Base-by-base conservation (phyloP, 371 early-diverging fungal species). In the Mucor circinelloides region DNA sequence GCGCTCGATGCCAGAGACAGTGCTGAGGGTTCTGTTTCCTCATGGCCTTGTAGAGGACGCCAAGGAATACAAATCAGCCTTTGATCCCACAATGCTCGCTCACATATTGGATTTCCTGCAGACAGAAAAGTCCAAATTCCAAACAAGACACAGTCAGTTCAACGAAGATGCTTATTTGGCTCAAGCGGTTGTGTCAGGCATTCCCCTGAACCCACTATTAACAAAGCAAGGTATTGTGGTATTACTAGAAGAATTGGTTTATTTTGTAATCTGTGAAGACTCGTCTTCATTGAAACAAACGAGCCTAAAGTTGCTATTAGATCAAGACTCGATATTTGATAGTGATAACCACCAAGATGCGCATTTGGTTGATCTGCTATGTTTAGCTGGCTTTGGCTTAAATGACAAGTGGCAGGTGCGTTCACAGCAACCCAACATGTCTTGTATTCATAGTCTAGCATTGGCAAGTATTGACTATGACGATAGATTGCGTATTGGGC, bases 21-120 rank as follows among this genome's bases (percentile, higher is more conserved):
- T 93, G 59, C 80, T 91, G 44, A 87, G 87, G 73, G 89, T 87
- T 63, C 91, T 93, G 93, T 93, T 93, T 68, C 93, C 93, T 10
- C 85, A 88, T 58, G 93, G 93, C 7, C 79, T 89, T 63, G 74
- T 87, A 52, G 81, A 87, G 4, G 82, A 85, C 17, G 80, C 42
- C 80, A 21, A 76, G 76, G 36, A 68, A 69, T 60, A 75, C 83
- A 46, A 52, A 52, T 54, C 46, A 21, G 69, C 69, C 28, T 73
- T 73, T 64, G 66, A 69, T 40, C 57, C 62, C 10, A 44, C 46
- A 4, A 66, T 60, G 28, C 48, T 73, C 3, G 25, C 32, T 3
- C 63, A 68, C 31, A 46, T 73, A 9, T 10, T 66, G 19, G 21
- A 59, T 1, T 59, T 60, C n/a, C 58, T 63, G 8, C 21, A 60